Percentiles rank a stretch among this genome's conserved stretches.
Evolutionary conservation across 1,284 basidiomycete genomes (phyloP).

Genomic region (Malassezia brasiliensis): DNA sequence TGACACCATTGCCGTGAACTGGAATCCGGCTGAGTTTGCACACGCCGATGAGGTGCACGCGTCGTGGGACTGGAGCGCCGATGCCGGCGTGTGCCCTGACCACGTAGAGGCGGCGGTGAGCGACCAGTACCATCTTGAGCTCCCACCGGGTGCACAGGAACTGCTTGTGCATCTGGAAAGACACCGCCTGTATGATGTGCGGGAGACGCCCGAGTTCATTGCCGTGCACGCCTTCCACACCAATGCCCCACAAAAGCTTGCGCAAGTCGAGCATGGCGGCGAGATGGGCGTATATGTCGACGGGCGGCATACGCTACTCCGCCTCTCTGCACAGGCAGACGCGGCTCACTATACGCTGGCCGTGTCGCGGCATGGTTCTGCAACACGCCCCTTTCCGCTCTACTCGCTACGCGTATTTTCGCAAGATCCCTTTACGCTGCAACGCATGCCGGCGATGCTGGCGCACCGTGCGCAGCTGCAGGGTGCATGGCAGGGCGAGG

Average conservation of each 20-base stretch:
- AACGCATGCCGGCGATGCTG: slow-evolving; percentile 20
- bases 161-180: slow-evolving; percentile 13
- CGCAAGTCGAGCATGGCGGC: slow-evolving; percentile 2
- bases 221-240: slow-evolving; percentile 15
- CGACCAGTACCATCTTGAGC: slow-evolving; percentile 27
- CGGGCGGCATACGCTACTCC: slow-evolving; percentile 64
- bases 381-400: neutral
- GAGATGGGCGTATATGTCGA: slow-evolving; percentile 62
- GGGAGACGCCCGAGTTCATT: slow-evolving; percentile 4
- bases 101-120: slow-evolving; percentile 1
- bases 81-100: slow-evolving; percentile 2
- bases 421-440: slow-evolving; percentile 13
- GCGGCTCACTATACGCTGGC: slow-evolving; percentile 25
- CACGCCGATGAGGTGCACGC: slow-evolving; percentile 61
- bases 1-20: slow-evolving; percentile 74
- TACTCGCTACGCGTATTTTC: slow-evolving; percentile 58
- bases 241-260: neutral
- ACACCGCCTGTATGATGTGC: neutral
- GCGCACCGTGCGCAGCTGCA: slow-evolving; percentile 21
- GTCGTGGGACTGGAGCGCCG: slow-evolving; percentile 43
- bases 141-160: neutral
- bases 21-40: slow-evolving; percentile 64
- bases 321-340: slow-evolving; percentile 13
- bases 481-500: slow-evolving; percentile 58
- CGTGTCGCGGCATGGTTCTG: slow-evolving; percentile 33